A percentile compares a stretch with the other conserved stretches of the same genome.
Conservation (phyloP, 495 filamentous ascomycete species). For the Hypoxylon fragiforme region DNA sequence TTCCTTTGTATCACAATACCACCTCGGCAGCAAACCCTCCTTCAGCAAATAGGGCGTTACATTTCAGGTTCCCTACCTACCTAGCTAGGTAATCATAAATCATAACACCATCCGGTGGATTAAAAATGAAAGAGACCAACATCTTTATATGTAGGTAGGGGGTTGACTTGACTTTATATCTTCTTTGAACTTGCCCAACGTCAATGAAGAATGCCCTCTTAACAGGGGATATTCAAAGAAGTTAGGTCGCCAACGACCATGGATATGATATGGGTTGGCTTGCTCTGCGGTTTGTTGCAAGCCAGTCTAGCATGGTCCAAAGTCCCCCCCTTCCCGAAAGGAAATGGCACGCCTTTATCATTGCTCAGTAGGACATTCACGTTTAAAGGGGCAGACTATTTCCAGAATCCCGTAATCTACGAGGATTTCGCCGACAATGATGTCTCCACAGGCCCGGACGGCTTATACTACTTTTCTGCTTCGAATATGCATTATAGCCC, state of each 20-base stretch:
- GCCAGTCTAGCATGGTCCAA: constrained; percentile 1
- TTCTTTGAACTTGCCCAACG: too few relatives aligned
- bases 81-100: too few relatives aligned
- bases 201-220: too few relatives aligned
- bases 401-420: constrained; percentile 36
- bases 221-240: background rate
- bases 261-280: background rate
- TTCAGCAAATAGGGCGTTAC: constrained; percentile 10
- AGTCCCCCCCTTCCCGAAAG: background rate
- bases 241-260: background rate
- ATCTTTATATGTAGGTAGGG: too few relatives aligned
- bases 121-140: too few relatives aligned
- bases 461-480: constrained; percentile 54
- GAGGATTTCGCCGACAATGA: constrained; percentile 40
- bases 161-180: too few relatives aligned
- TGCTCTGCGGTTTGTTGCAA: background rate
- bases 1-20: too few relatives aligned
- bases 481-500: constrained; percentile 62
- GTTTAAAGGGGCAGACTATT: constrained; percentile 7
- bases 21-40: constrained; percentile 24
- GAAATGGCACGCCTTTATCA: background rate
- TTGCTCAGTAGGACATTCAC: background rate
- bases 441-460: constrained; percentile 32
- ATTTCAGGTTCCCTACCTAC: too few relatives aligned
- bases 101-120: too few relatives aligned